phyloP scores from a whole-genome alignment of 345 rosid species.

The Populus alba region DNA sequence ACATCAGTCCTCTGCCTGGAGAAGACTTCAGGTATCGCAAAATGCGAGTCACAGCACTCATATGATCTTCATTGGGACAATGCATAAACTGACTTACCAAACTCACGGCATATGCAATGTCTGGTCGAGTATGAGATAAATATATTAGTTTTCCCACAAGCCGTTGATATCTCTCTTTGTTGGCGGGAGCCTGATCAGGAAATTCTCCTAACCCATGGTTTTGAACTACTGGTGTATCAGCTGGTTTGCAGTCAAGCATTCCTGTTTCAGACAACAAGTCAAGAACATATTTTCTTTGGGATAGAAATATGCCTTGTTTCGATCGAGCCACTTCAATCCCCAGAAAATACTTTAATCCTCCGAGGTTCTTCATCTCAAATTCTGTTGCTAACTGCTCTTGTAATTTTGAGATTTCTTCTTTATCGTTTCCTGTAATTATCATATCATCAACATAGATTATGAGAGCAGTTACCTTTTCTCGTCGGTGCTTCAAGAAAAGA shows the following conservation, averaged over 20 bases:
- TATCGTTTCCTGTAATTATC: neutral
- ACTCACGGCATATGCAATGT: no score
- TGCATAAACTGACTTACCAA: neutral
- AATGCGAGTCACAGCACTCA: accelerated
- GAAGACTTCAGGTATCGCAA: neutral
- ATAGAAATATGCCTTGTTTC: neutral
- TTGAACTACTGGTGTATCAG: neutral
- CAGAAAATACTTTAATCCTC: neutral
- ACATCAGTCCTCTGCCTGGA: neutral
- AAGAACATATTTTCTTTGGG: neutral
- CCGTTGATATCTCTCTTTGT: neutral
- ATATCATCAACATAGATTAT: neutral
- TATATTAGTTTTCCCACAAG: neutral
- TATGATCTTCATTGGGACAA: neutral
- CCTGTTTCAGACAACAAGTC: neutral
- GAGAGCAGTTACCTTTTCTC: neutral
- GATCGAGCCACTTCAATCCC: neutral
- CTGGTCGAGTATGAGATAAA: neutral
- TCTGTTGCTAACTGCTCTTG: neutral
- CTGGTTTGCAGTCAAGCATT: neutral
- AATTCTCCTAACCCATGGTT: neutral
- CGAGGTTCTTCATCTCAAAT: neutral
- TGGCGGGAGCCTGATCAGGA: neutral
- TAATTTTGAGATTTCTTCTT: neutral
- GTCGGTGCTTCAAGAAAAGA: neutral